Evolutionary conservation across 1,284 basidiomycete species (phyloP), one percentile per base, ranked within the genome.

Genomic region (Rhodofomes roseus): DNA sequence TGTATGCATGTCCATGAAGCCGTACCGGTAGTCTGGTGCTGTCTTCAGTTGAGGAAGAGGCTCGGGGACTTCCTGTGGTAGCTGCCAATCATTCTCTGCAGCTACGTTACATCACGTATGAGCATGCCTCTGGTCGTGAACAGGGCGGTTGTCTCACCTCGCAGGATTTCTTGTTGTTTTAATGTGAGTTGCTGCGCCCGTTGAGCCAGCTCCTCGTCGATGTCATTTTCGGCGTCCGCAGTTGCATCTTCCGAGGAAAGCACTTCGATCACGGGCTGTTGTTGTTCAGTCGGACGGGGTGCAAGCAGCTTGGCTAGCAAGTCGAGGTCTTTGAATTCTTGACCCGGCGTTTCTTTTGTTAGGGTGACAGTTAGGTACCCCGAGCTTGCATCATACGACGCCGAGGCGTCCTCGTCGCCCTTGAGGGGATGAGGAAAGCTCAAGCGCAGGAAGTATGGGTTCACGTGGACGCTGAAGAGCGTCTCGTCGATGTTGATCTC

Each of bases 361-460:
- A 93, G 73, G 9, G 82, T 86, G 52, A 92, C 77, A 23, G 81
- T 87, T 64, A 93, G 77, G 69, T 85, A 83, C 12, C 90, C 91
- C 23, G 85, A 81, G 48, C 79, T 78, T 40, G 90, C 83, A 70
- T 93, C 87, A 68, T 93, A 93, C 63, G 76, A 70, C 1, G 90
- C 91, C 31, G 82, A 82, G 22, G 90, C 86, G 27, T 76, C 72
- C 60, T 90, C 87, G 64, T 93, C 90, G 65, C 92, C 90, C 39
- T 85, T 67, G 60, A 85, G 65, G 1, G 80, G 65, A 68, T 85
- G 79, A 31, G 86, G 77, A 68, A 93, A 90, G 67, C 84, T 85
- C 61, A 93, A 79, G 2, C 90, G 86, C 58, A 93, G 79, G 67
- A 89, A 93, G 69, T 93, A 93, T 4, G 90, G 90, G 61, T 87